These are phyloP conservation scores for Thuidium tamariscinum DNA, from an alignment of 225 moss, liverwort and hornwort genomes.

Conservation along the genomic window DNA sequence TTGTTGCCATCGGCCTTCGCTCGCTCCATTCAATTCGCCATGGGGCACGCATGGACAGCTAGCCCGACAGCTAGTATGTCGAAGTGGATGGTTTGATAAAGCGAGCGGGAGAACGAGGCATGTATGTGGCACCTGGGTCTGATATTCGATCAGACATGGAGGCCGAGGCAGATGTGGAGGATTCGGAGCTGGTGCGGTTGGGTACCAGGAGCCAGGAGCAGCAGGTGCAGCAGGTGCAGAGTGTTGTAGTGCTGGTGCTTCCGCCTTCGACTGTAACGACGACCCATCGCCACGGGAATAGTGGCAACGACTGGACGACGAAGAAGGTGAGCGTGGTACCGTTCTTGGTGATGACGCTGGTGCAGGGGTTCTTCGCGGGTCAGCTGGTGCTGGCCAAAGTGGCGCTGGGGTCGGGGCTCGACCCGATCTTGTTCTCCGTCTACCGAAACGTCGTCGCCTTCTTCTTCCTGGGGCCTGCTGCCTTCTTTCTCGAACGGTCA, in stretches of 20 bases:
- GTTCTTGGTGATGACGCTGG: not conserved
- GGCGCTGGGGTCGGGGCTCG: constrained; percentile 11
- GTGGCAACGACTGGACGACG: not conserved
- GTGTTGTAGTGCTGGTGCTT: not conserved
- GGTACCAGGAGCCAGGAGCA: not conserved
- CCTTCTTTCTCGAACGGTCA: constrained; percentile 15
- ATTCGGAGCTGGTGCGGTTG: not conserved
- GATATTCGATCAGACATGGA: not conserved
- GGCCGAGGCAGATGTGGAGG: not conserved
- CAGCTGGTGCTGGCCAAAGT: constrained; percentile 3
- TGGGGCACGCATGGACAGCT: not conserved
- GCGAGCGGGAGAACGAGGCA: not conserved
- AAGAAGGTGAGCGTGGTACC: not conserved
- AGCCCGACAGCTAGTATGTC: not conserved
- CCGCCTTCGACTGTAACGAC: not conserved
- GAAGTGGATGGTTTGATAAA: not conserved
- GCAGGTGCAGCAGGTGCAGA: not conserved
- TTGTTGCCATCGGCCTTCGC: not conserved
- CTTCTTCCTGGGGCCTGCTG: constrained; percentile 9
- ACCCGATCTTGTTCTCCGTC: not conserved
- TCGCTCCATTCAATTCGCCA: not conserved
- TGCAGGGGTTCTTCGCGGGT: constrained; percentile 1
- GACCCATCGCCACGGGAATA: not conserved
- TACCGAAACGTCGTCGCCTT: constrained; percentile 6
- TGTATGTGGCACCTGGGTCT: not conserved